phyloP scores from a whole-genome alignment of 345 rosid genomes.

The Rubroshorea leprosula region DNA sequence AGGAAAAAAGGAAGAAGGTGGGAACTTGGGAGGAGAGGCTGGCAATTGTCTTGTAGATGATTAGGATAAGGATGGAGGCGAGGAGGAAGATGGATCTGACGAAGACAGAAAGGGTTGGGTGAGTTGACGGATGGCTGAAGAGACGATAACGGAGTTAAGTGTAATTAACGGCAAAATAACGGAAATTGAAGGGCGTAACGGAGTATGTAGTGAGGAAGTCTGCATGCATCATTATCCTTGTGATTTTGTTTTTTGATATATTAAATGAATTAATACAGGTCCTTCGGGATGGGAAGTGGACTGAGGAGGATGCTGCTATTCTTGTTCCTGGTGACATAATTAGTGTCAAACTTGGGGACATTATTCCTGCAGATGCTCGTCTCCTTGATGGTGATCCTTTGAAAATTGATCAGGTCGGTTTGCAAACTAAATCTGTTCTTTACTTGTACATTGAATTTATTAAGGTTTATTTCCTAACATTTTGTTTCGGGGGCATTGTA shows the following conservation, averaged over 20 bases:
- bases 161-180: too few relatives aligned
- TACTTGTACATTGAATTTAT: neutral
- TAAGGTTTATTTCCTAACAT: neutral
- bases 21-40: too few relatives aligned
- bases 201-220: too few relatives aligned
- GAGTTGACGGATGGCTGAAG: too few relatives aligned
- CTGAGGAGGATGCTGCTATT: conserved; percentile 53
- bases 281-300: conserved; percentile 56
- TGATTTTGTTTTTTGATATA: neutral
- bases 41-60: too few relatives aligned
- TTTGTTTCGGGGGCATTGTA: conserved; percentile 11
- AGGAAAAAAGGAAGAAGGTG: too few relatives aligned
- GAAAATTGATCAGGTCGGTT: conserved; percentile 57
- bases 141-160: too few relatives aligned
- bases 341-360: conserved; percentile 64
- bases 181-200: too few relatives aligned
- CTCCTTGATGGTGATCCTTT: conserved; percentile 70
- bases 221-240: neutral
- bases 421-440: neutral
- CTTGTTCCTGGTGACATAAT: conserved; percentile 72
- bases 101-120: too few relatives aligned
- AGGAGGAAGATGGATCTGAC: too few relatives aligned
- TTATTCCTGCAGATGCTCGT: conserved; percentile 67
- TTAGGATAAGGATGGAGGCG: too few relatives aligned
- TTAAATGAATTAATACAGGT: conserved; percentile 28